phyloP scores from a whole-genome alignment of 2,329 filamentous ascomycete species.

The Lachnellula arida region DNA sequence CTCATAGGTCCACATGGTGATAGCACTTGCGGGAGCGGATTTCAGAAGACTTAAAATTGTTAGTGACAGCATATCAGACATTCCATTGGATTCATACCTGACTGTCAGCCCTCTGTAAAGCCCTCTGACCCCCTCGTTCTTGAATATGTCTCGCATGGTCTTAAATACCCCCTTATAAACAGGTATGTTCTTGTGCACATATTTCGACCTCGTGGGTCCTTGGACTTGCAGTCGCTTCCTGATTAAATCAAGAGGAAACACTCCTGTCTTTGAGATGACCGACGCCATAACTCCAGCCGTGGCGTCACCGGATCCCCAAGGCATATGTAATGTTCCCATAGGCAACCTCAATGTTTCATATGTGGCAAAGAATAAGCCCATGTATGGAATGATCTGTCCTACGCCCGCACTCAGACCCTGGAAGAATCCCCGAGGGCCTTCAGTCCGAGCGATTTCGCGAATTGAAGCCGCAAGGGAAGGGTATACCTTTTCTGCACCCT shows the following conservation, averaged over 20 bases:
- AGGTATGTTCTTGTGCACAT: slow-evolving; percentile 84
- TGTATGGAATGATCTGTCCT: slow-evolving; percentile 87
- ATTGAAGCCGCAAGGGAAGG: slow-evolving; percentile 63
- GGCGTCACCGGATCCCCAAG: slow-evolving; percentile 77
- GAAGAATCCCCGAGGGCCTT: slow-evolving; percentile 80
- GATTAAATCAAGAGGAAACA: slow-evolving; percentile 91
- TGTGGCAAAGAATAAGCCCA: slow-evolving; percentile 90
- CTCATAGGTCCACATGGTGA: slow-evolving; percentile 77
- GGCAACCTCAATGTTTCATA: slow-evolving; percentile 73
- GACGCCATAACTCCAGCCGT: slow-evolving; percentile 76
- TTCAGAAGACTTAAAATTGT: slow-evolving; percentile 62
- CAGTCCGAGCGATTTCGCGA: slow-evolving; percentile 65
- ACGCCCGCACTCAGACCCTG: slow-evolving; percentile 78
- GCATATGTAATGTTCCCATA: slow-evolving; percentile 51
- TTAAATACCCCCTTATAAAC: slow-evolving; percentile 64
- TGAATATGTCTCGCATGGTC: slow-evolving; percentile 65
- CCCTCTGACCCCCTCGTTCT: slow-evolving; percentile 69
- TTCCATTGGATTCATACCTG: slow-evolving; percentile 34
- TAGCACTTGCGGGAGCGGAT: slow-evolving; percentile 75
- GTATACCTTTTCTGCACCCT: slow-evolving; percentile 80
- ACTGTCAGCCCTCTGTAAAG: slow-evolving; percentile 86
- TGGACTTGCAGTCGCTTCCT: slow-evolving; percentile 93
- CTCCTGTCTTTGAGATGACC: slow-evolving; percentile 76
- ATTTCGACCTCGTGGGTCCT: slow-evolving; percentile 73
- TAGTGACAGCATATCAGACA: neutral